Base-by-base conservation (phyloP, 1,284 basidiomycete genomes). In the Hymenochaete sp. region DNA sequence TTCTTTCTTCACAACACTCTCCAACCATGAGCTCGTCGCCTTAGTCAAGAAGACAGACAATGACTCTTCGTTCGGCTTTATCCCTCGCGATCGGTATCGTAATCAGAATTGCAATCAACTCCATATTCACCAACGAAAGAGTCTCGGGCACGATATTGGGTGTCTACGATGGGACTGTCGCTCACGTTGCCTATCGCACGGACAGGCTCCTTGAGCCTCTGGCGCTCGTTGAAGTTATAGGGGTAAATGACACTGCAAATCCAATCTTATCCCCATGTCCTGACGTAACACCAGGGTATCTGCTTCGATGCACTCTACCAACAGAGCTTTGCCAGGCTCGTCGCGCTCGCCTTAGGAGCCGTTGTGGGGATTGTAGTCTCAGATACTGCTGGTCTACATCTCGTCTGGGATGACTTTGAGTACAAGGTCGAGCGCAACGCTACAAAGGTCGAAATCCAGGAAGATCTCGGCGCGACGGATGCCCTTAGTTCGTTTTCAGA, bases 161-260 rank as follows among this genome's bases (percentile, higher is more conserved):
- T 13, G 61, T 85, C 21, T 85, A 82, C 82, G 82, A 85, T 61
- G 82, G 82, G 37, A 70, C 81, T 19, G 73, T 83, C 33, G 67
- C 82, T 42, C 73, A 76, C 39, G 79, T 83, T 56, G 84, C 83
- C 18, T 38, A 18, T 26, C 59, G 79, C 51, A 70, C 71, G 51
- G 81, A 80, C 57, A 69, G 68, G 57, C 79, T 79, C 13, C 60
- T 60, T 39, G 74, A 75, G 2, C 63, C 65, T 39, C 77, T 82
- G 57, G 78, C 81, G 8, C 82, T 79, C 59, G 59, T 84, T 40
- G 78, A 72, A 16, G 73, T 75, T 49, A 74, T 62, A 19, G n/a
- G n/a, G n/a, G n/a, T n/a, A n/a, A n/a, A n/a, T n/a, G n/a, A n/a
- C n/a, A n/a, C n/a, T n/a, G n/a, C n/a, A n/a, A n/a, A n/a, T n/a